Conservation (phyloP, 225 moss, liverwort and hornwort species). For the Pseudisothecium myosuroides region DNA sequence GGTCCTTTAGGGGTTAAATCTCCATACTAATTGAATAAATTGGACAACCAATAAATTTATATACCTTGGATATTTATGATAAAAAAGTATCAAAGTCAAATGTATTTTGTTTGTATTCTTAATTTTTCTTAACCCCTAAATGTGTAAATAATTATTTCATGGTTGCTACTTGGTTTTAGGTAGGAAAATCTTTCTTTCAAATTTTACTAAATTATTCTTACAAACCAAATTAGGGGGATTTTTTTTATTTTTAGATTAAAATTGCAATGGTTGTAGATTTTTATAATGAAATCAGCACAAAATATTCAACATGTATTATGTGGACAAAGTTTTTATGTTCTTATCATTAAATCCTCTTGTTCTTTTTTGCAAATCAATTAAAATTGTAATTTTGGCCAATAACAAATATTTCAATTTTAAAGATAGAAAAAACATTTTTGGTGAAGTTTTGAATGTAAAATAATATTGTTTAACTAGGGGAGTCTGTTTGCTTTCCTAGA, state of each 20-base stretch:
- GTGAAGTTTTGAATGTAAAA: background rate
- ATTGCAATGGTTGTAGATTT: background rate
- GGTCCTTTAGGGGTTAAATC: too few relatives aligned
- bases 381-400: accelerated
- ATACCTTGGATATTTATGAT: background rate
- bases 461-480: background rate
- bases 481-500: accelerated
- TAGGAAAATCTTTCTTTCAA: too few relatives aligned
- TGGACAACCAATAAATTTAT: background rate
- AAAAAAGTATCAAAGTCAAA: background rate
- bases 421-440: background rate
- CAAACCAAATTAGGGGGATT: accelerated
- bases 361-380: background rate
- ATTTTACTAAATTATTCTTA: too few relatives aligned
- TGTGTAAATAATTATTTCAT: background rate
- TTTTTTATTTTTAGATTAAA: background rate
- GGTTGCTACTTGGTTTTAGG: background rate
- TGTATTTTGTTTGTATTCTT: accelerated
- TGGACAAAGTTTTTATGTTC: background rate
- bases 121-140: background rate
- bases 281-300: background rate
- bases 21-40: background rate
- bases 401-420: background rate
- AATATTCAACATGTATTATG: background rate
- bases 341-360: background rate